Evolutionary conservation across 225 moss, liverwort and hornwort species (phyloP).

Genomic region (Pseudoscleropodium purum): DNA sequence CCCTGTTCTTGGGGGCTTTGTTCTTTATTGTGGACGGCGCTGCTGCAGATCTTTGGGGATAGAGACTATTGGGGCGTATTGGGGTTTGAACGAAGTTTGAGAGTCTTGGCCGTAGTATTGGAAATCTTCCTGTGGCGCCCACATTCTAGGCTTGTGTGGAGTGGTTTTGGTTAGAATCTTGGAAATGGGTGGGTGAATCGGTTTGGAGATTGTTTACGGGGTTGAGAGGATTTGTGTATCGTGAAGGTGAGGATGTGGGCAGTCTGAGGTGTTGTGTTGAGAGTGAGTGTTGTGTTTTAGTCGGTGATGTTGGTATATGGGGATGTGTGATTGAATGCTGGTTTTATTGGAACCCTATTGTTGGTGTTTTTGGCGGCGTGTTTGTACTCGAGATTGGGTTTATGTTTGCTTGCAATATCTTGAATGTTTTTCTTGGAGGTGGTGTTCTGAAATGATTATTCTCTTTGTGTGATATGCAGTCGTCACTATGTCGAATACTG

Average conservation of each 20-base stretch:
- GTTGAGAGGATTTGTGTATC: background rate
- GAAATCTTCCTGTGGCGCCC: background rate
- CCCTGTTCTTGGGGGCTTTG: background rate
- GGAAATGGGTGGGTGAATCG: background rate
- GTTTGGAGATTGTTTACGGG: background rate
- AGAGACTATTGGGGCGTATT: too few species aligned
- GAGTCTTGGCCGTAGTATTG: background rate
- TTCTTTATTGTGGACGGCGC: background rate
- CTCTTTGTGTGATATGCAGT: background rate
- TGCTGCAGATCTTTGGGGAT: background rate
- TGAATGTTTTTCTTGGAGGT: background rate
- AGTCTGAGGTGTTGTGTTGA: too few species aligned
- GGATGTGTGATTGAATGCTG: background rate
- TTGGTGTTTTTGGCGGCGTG: background rate
- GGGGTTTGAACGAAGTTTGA: background rate
- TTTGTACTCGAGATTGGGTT: background rate
- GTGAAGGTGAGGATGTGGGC: background rate
- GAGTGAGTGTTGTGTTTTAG: background rate
- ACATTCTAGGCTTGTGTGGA: background rate
- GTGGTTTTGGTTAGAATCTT: background rate
- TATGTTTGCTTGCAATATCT: background rate
- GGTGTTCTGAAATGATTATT: background rate
- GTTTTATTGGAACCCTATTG: background rate
- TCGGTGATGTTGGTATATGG: background rate
- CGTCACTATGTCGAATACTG: conserved; percentile 15